Conservation (phyloP, 75 land plant genomes). For the Cryptomeria japonica region DNA sequence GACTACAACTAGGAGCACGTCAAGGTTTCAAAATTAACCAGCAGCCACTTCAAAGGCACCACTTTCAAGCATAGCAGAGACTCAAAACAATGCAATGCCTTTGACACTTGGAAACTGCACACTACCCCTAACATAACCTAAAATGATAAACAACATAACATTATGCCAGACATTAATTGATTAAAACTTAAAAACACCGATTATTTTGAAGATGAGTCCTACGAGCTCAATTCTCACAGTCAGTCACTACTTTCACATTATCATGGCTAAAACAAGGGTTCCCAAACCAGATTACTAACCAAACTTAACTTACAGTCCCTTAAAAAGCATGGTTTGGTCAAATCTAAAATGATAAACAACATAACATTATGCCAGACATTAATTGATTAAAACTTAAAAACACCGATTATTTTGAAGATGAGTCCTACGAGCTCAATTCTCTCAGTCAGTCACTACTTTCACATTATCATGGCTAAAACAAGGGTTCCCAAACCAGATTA, state of each 20-base stretch:
- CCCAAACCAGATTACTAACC: neutral
- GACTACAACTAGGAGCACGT: neutral
- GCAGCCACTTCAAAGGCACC: neutral
- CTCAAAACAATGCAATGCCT: neutral
- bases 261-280: neutral
- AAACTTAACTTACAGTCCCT: neutral
- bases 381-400: too few relatives aligned
- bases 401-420: neutral
- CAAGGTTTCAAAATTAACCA: neutral
- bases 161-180: neutral
- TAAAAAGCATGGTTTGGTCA: neutral
- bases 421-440: neutral
- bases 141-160: neutral
- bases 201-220: neutral
- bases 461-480: neutral
- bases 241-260: neutral
- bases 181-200: neutral
- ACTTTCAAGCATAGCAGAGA: too few relatives aligned
- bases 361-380: too few relatives aligned
- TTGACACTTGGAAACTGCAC: neutral
- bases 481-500: neutral
- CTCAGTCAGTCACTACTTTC: neutral
- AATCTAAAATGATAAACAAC: too few relatives aligned
- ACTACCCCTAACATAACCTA: neutral
- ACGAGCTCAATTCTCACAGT: neutral